Conservation (phyloP, 2,329 filamentous ascomycete genomes). For the Karstenula rhodostoma region DNA sequence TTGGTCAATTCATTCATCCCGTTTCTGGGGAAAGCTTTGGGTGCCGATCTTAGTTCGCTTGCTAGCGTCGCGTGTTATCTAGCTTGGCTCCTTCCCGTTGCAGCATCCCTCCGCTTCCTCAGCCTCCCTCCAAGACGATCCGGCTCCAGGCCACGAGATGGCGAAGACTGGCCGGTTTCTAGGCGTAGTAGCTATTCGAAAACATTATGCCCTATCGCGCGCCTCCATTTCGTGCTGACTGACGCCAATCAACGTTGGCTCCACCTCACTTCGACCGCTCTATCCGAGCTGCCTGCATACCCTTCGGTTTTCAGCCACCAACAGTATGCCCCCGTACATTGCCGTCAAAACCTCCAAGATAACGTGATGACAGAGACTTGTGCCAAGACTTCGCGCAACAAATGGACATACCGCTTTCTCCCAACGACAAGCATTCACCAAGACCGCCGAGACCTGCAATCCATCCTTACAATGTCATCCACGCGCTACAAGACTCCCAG, state of each 20-base stretch:
- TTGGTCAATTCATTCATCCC: background rate
- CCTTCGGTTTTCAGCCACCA: background rate
- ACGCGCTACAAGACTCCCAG: background rate
- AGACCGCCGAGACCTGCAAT: constrained; percentile 12
- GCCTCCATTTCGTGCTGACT: background rate
- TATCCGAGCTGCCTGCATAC: background rate
- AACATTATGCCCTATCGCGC: background rate
- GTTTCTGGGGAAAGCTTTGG: background rate
- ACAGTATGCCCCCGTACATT: background rate
- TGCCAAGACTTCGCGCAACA: constrained; percentile 5
- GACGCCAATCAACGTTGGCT: background rate
- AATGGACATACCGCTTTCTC: background rate
- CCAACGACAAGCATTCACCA: constrained; percentile 17
- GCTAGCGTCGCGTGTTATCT: constrained; percentile 3
- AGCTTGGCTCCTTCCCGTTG: constrained; percentile 19
- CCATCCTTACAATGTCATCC: background rate
- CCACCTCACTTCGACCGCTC: background rate
- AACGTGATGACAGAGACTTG: constrained; percentile 6
- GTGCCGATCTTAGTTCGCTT: constrained; percentile 3
- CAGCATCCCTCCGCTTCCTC: background rate
- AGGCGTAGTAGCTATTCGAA: background rate
- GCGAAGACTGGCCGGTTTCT: background rate
- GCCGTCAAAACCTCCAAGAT: background rate
- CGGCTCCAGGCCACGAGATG: background rate
- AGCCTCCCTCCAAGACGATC: constrained; percentile 10